Conservation (phyloP, 768 basidiomycete genomes). For the Leccinum olivaceopallidum region DNA sequence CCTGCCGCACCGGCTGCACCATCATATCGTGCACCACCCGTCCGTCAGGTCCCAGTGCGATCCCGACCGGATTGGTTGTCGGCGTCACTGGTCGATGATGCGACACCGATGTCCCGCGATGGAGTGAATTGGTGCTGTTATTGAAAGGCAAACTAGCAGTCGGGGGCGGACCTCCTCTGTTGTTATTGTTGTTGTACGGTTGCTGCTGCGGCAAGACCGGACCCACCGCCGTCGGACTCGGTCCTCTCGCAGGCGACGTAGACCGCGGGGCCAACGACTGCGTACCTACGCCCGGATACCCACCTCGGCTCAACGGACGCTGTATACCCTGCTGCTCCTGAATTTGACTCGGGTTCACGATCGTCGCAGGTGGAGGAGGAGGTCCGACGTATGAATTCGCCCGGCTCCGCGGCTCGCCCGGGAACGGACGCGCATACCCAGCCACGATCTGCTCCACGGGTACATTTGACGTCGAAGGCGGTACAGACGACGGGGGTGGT, state of each 20-base stretch:
- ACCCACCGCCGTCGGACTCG: conserved; percentile 17
- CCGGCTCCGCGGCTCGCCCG: conserved; percentile 72
- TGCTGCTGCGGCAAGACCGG: conserved; percentile 2
- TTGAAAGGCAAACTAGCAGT: not conserved
- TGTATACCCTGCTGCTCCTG: conserved; percentile 39
- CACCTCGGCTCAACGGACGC: conserved; percentile 59
- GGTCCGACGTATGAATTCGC: conserved; percentile 46
- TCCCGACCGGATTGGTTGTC: conserved; percentile 72
- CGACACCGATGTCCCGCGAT: conserved; percentile 29
- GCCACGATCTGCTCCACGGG: conserved; percentile 71
- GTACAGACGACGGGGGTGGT: conserved; percentile 50
- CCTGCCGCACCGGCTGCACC: conserved; percentile 37
- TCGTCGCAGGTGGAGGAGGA: conserved; percentile 20
- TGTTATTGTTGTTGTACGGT: conserved; percentile 2
- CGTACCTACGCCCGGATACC: conserved; percentile 83
- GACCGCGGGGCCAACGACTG: conserved; percentile 66
- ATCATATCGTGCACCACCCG: conserved; percentile 80
- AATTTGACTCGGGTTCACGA: conserved; percentile 21
- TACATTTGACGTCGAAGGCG: conserved; percentile 48
- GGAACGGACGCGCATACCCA: conserved; percentile 82
- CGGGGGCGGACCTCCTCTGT: conserved; percentile 11
- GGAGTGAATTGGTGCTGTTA: conserved; percentile 7
- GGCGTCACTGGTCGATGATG: conserved; percentile 59
- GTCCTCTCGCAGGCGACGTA: conserved; percentile 49
- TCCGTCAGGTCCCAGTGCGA: conserved; percentile 77